Evolutionary conservation across 2,329 filamentous ascomycete species (phyloP).

Genomic region (Dactylellina sp.): DNA sequence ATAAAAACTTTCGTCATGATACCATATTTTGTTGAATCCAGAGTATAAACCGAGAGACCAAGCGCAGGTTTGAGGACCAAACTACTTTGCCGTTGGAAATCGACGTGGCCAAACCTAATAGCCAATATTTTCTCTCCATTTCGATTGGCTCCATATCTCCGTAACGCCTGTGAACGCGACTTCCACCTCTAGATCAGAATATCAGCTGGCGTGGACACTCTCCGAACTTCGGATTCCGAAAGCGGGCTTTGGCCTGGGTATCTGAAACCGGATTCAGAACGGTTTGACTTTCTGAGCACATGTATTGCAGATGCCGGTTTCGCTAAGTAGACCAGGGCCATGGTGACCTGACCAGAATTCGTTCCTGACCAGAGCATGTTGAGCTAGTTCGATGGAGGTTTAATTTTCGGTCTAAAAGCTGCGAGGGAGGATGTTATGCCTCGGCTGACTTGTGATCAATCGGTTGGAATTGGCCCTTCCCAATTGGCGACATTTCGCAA

Average conservation of each 20-base stretch:
- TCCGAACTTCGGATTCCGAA: neutral
- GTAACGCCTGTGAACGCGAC: no score
- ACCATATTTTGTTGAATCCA: no score
- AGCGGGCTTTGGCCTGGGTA: neutral
- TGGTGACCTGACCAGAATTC: neutral
- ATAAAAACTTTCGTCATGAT: no score
- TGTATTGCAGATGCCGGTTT: constrained; percentile 6
- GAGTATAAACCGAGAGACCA: no score
- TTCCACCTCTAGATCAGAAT: no score
- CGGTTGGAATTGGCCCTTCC: constrained; percentile 18
- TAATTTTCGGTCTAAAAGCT: constrained; percentile 42
- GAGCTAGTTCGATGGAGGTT: neutral
- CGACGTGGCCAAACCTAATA: no score
- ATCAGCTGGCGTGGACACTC: no score
- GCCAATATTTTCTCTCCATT: no score
- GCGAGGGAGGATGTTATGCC: constrained; percentile 37
- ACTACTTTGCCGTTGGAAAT: no score
- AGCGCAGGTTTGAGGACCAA: no score
- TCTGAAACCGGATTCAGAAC: neutral
- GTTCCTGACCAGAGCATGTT: neutral
- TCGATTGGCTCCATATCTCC: no score
- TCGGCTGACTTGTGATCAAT: constrained; percentile 56
- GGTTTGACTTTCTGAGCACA: neutral
- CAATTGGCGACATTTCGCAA: constrained; percentile 35
- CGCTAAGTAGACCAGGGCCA: neutral